phyloP scores from a whole-genome alignment of 192 early-diverging fungal genomes.

The Mortierella hygrophila region DNA sequence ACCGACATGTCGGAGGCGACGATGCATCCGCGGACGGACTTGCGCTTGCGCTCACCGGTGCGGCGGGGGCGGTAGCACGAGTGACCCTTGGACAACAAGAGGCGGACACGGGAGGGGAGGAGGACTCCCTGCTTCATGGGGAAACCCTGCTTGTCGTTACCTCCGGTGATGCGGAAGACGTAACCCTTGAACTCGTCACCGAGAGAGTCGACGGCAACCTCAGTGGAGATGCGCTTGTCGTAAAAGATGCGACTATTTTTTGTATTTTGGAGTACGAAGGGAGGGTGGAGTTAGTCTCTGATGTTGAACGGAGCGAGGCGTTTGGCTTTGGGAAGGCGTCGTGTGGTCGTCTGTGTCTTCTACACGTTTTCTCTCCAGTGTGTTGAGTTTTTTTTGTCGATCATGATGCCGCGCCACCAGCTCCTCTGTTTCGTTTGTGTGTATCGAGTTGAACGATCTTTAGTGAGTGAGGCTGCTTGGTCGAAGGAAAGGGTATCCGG shows the following conservation, averaged over 20 bases:
- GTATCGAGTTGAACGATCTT: neutral
- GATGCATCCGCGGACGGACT: conserved; percentile 99
- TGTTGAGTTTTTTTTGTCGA: neutral
- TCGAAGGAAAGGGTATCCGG: neutral
- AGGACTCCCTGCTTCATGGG: conserved; percentile 99
- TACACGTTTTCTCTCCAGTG: neutral
- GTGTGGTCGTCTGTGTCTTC: too few species aligned
- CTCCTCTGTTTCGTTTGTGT: neutral
- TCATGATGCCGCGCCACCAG: neutral
- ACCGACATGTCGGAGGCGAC: conserved; percentile 94
- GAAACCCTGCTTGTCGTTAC: conserved; percentile 99
- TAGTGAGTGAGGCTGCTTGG: neutral
- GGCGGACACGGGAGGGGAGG: conserved; percentile 78
- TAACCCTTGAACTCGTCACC: conserved; percentile 99
- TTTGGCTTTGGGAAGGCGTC: neutral
- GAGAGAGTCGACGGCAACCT: conserved; percentile 93
- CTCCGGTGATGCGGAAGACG: conserved; percentile 98
- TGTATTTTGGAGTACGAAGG: neutral
- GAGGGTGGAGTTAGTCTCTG: neutral
- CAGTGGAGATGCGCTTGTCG: conserved; percentile 96
- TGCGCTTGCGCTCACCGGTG: conserved; percentile 98
- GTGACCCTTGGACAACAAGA: conserved; percentile 93
- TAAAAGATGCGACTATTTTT: conserved; percentile 88
- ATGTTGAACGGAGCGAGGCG: neutral
- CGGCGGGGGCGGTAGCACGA: conserved; percentile 99